Base-by-base conservation (phyloP, 441 rosid species). In the Arabidopsis lyrata region DNA sequence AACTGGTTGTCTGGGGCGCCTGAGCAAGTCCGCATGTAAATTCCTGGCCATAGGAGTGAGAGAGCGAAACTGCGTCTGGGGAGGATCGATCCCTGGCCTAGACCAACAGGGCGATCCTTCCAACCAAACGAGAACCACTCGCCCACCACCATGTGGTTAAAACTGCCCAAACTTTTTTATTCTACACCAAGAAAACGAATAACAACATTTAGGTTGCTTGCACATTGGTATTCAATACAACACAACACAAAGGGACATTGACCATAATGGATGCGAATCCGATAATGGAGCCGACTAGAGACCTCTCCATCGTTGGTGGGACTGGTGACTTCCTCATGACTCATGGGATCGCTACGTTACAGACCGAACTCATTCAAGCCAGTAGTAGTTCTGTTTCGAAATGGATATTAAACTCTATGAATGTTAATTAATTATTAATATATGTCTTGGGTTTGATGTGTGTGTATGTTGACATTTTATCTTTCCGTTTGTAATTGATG, bases 281-380 rank as follows among this genome's bases (percentile, higher is more conserved):
- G 0, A 36, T 36, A 11, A 83, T 83, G 91, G 82, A 84, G 61
- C 90, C 84, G 75, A 87, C 87, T 0, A 83, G 97, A 74, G 93
- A 93, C 56, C 62, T 90, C 5, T 81, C 95, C 0, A 83, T 90
- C 12, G 73, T 86, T 5, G 93, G 98, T 6, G 95, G 98, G 12
- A 90, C 92, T 0, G 94, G 97, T 4, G 91, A 90, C 41, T 90
- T 89, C 76, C 66, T 86, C 73, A 93, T 88, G 98, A 74, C 88
- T 15, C 68, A 95, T 59, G 95, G 95, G 10, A 27, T 89, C 4
- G 93, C 90, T 29, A 90, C 91, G 9, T 64, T 90, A 73, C 3
- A 13, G 44, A 60, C 53, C 22, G 53, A 71, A 5, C 32, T 56
- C 24, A 2, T 44, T 56, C 38, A 70, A 70, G 66, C 29, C 39